phyloP scores from a whole-genome alignment of 1,284 basidiomycete genomes.

The Agroathelia rolfsii region DNA sequence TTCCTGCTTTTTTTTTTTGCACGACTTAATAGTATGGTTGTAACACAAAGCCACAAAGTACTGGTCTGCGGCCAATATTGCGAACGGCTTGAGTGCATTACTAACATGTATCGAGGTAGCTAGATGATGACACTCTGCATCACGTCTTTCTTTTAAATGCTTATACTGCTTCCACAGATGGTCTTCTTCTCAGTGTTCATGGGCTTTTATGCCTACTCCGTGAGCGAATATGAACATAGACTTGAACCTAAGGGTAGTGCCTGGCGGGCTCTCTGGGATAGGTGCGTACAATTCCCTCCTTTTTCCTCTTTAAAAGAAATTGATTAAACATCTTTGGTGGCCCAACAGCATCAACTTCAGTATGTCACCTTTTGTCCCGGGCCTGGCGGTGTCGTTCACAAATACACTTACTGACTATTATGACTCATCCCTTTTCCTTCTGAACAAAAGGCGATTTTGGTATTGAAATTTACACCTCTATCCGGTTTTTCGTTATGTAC shows the following conservation, averaged over 20 bases:
- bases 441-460: constrained; percentile 53
- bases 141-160: constrained; percentile 7
- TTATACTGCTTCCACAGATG: constrained; percentile 65
- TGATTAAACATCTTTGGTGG: constrained; percentile 13
- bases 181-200: constrained; percentile 70
- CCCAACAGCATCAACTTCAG: constrained; percentile 57
- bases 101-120: constrained; percentile 72
- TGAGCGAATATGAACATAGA: constrained; percentile 48
- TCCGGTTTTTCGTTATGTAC: constrained; percentile 51
- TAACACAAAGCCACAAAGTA: constrained; percentile 60
- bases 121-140: not conserved
- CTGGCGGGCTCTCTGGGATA: constrained; percentile 64
- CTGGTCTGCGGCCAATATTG: constrained; percentile 73
- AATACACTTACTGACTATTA: not conserved
- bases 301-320: no score
- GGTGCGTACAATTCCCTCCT: constrained; percentile 32
- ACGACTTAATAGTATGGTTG: no score
- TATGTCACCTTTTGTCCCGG: constrained; percentile 26
- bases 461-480: constrained; percentile 50
- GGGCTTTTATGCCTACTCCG: constrained; percentile 75
- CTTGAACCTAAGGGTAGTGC: constrained; percentile 35
- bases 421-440: constrained; percentile 7
- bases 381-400: not conserved
- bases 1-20: not conserved
- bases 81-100: constrained; percentile 76